Conservation (phyloP, 148 eudicot species). For the Vaccinium macrocarpon region DNA sequence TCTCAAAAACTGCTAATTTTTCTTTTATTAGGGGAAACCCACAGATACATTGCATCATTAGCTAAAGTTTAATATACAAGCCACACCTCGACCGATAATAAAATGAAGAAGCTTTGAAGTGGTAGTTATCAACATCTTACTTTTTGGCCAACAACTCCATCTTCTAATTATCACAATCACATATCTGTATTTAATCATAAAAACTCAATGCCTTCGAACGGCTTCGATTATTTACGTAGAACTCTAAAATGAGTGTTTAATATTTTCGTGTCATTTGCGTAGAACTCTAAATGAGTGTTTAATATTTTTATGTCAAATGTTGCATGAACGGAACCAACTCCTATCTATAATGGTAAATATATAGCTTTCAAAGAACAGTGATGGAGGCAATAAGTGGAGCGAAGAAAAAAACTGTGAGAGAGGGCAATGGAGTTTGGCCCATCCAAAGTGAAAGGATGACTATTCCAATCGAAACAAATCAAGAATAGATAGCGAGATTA, state of each 20-base stretch:
- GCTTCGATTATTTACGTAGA: too few species aligned
- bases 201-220: background rate
- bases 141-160: background rate
- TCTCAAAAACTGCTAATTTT: background rate
- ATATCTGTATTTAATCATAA: background rate
- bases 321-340: background rate
- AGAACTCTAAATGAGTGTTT: too few species aligned
- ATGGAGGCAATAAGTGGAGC: slow-evolving; percentile 1
- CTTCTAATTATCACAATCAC: slow-evolving; percentile 9
- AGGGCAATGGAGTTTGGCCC: background rate
- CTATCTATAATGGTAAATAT: background rate
- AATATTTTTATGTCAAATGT: too few species aligned
- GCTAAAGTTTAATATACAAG: background rate
- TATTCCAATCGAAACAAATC: too few species aligned
- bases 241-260: too few species aligned
- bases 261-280: too few species aligned
- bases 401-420: background rate
- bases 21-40: background rate
- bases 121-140: slow-evolving; percentile 12
- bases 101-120: background rate
- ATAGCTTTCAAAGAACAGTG: background rate
- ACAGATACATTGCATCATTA: background rate
- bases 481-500: too few species aligned
- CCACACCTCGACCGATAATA: background rate
- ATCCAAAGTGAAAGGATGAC: background rate